phyloP scores from a whole-genome alignment of 139 green algal genomes.

The Micractinium sp. region DNA sequence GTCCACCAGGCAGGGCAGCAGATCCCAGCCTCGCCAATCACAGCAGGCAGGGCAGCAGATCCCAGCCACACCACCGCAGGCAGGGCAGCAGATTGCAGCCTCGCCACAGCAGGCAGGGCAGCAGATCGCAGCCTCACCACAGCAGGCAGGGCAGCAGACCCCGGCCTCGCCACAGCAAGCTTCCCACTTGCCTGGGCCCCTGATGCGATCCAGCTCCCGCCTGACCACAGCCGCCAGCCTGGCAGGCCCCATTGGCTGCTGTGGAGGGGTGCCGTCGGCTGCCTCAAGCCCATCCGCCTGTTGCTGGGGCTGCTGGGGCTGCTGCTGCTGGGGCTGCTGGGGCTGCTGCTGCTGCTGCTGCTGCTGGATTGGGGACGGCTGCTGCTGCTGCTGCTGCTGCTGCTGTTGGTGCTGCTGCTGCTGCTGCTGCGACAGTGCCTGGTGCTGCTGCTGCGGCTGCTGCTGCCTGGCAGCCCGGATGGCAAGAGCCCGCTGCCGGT shows the following conservation, averaged over 20 bases:
- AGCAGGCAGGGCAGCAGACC: too few species aligned
- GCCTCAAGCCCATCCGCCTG: background rate
- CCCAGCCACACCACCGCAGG: too few species aligned
- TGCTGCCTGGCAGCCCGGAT: background rate
- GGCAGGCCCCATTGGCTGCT: background rate
- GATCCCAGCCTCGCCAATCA: too few species aligned
- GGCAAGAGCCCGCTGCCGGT: background rate
- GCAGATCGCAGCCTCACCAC: too few species aligned
- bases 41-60: too few species aligned
- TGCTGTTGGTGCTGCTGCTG: background rate
- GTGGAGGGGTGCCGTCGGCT: background rate
- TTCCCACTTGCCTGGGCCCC: background rate
- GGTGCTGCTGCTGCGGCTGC: background rate
- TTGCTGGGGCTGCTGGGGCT: background rate
- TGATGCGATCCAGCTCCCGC: background rate
- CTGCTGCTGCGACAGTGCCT: background rate
- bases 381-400: background rate
- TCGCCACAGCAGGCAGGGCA: background rate
- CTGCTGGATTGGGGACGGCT: background rate
- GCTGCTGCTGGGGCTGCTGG: background rate
- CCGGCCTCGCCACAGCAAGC: background rate
- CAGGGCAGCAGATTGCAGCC: too few species aligned
- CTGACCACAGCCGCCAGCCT: background rate
- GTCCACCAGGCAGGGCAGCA: too few species aligned
- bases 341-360: background rate